Evolutionary conservation across 2,329 filamentous ascomycete genomes (phyloP), one percentile per base, ranked within the genome.

Genomic region (Emergomyces pasteurianus): DNA sequence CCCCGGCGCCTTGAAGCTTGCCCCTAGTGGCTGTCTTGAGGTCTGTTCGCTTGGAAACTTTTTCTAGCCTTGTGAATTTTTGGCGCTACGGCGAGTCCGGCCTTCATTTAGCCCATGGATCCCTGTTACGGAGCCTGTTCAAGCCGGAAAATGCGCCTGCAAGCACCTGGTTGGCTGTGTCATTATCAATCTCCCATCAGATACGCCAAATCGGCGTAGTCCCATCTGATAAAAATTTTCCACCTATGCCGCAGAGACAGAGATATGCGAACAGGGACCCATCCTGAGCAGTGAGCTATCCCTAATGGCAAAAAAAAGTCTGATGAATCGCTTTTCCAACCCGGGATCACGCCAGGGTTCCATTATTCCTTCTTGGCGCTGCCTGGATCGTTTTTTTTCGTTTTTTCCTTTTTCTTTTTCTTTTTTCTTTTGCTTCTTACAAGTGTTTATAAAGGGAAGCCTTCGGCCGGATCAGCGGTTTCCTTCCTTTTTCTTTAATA

Each of bases 181-280:
- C n/a, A 26, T 58, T 58, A 58, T 61, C 54, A 46, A 61, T 61
- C 59, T 58, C 58, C 54, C 43, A 61, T 61, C 59, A 61, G 59
- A 61, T 61, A 56, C 53, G 34, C 36, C 21, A 28, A 56, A 53
- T 16, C 18, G 40, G 42, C 38, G 18, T 50, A 31, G 46, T 18
- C 46, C n/a, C 60, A 61, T 61, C 60, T 38, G 60, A 61, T 61
- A 61, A 59, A 58, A 58, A 55, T 18, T 23, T 23, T 49, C 18
- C 14, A 8, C 36, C 28, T 26, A n/a, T 7, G 2, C 52, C 55
- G 43, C 26, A 21, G 23, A n/a, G n/a, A n/a, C 34, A 21, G 23
- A 16, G 10, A 38, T 38, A 38, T 38, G 36, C 36, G 36, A 14
- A 38, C 28, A 50, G 14, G n/a, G 38, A 26, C 28, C 23, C 55